Conservation (phyloP, 148 eudicot species). For the Rhododendron molle region DNA sequence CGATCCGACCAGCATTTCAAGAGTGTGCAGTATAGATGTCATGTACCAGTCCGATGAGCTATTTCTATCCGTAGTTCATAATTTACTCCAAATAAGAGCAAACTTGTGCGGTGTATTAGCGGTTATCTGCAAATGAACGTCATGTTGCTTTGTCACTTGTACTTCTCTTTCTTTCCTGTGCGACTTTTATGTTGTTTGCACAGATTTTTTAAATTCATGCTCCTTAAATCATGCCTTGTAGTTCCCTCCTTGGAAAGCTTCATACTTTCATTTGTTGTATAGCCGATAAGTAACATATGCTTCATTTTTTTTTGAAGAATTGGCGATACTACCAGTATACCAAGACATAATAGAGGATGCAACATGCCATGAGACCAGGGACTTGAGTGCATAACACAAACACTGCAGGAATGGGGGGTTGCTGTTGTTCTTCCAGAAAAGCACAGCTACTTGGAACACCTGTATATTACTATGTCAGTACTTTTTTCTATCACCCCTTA, state of each 20-base stretch:
- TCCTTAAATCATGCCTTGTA: not conserved
- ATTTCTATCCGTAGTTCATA: not conserved
- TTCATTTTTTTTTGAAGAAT: not conserved
- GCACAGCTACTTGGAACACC: slow-evolving; percentile 72
- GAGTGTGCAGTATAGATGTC: not conserved
- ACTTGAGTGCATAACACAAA: slow-evolving; percentile 9
- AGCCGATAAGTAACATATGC: not conserved
- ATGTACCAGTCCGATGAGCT: not conserved
- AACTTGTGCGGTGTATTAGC: not conserved
- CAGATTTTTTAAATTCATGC: not conserved
- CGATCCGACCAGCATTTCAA: not conserved
- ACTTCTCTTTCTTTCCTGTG: not conserved
- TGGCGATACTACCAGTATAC: not conserved
- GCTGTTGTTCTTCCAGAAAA: slow-evolving; percentile 77
- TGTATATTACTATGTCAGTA: slow-evolving; percentile 79
- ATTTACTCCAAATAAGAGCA: not conserved
- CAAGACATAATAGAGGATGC: not conserved
- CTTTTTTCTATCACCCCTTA: slow-evolving; percentile 7
- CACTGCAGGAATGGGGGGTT: slow-evolving; percentile 58
- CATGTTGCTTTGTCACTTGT: not conserved
- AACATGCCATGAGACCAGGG: not conserved
- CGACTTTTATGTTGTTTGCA: not conserved
- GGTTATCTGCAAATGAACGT: not conserved
- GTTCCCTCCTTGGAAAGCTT: not conserved
- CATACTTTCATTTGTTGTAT: not conserved